A percentile compares a stretch with the other conserved stretches of the same genome.
phyloP scores from a whole-genome alignment of 2,329 filamentous ascomycete species.

The Scedosporium apiospermum region DNA sequence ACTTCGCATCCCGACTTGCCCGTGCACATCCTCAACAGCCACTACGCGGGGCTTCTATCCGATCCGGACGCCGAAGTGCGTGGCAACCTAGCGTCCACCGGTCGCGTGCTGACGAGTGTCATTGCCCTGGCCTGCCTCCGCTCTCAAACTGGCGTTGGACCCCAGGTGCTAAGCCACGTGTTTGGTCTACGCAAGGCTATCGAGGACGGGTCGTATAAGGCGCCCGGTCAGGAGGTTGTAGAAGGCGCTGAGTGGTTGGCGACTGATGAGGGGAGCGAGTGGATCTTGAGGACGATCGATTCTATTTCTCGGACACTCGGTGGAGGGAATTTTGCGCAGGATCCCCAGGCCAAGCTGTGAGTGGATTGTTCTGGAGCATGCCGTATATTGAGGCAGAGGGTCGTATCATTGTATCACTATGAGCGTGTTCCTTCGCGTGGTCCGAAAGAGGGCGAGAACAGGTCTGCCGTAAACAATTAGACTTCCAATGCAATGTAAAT shows the following conservation, averaged over 20 bases:
- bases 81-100: constrained; percentile 43
- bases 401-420: no score
- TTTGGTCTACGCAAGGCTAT: constrained; percentile 72
- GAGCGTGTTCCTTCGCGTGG: no score
- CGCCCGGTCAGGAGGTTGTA: constrained; percentile 17
- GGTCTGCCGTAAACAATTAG: no score
- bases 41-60: constrained; percentile 66
- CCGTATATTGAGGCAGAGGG: no score
- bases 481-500: no score
- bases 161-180: constrained; percentile 72
- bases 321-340: constrained; percentile 26
- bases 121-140: constrained; percentile 66
- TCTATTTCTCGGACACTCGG: constrained; percentile 35
- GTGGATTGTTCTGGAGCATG: neutral
- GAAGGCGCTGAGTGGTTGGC: constrained; percentile 32
- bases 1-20: constrained; percentile 74
- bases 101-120: constrained; percentile 62
- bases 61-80: constrained; percentile 45
- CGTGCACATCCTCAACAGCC: constrained; percentile 64
- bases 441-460: no score
- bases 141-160: constrained; percentile 72
- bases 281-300: constrained; percentile 35
- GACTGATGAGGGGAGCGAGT: constrained; percentile 35
- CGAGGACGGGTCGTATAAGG: constrained; percentile 50
- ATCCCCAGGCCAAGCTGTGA: constrained; percentile 16